Evolutionary conservation across 108 stramenopile genomes (phyloP).

Genomic region (Seminavis robusta): DNA sequence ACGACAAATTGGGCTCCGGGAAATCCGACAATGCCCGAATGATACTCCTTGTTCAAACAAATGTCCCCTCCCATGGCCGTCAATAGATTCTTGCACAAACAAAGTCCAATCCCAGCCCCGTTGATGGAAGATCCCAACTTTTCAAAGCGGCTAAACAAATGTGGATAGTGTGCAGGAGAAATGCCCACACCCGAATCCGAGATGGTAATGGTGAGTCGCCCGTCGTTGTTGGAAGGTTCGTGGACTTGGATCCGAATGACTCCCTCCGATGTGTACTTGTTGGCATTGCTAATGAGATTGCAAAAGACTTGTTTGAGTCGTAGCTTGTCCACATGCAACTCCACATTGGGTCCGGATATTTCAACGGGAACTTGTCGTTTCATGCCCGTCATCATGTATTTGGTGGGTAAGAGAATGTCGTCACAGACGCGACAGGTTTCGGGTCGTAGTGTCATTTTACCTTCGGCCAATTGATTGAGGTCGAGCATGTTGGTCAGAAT

Average conservation of each 20-base stretch:
- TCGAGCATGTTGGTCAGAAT: conserved; percentile 1
- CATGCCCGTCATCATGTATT: no score
- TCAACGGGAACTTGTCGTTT: no score
- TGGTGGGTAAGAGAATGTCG: no score
- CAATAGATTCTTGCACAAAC: conserved; percentile 42
- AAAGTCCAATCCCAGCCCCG: conserved; percentile 51
- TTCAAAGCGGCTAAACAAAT: conserved; percentile 30
- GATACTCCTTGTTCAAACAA: conserved; percentile 31
- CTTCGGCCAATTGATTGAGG: neutral
- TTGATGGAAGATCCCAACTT: conserved; percentile 28
- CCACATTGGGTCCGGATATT: no score
- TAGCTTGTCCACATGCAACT: conserved; percentile 10
- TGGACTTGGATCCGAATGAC: conserved; percentile 19
- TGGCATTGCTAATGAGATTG: conserved; percentile 36
- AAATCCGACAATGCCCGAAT: conserved; percentile 35
- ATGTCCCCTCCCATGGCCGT: conserved; percentile 51
- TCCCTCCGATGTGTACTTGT: conserved; percentile 29
- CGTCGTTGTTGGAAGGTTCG: neutral
- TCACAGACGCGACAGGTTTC: no score
- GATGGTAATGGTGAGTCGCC: conserved; percentile 11
- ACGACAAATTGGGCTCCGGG: conserved; percentile 48
- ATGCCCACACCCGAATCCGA: conserved; percentile 41
- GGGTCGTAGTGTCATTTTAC: neutral
- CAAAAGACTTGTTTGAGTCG: conserved; percentile 28
- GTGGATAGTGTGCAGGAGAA: conserved; percentile 17